Base-by-base conservation (phyloP, 805 yeast species). In the Candida hungchunana region DNA sequence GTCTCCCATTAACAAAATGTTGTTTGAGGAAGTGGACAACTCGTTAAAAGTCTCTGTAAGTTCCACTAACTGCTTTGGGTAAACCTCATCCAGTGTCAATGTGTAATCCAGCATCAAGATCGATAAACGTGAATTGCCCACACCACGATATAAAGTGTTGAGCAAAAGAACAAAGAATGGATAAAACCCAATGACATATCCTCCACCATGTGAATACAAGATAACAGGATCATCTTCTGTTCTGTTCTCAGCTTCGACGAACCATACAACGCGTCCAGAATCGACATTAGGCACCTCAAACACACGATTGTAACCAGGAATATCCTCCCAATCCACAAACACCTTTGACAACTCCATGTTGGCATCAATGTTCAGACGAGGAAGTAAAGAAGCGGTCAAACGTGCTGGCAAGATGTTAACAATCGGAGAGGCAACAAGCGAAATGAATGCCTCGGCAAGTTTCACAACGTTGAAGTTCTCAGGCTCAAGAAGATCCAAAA, bases 21-120 rank as follows among this genome's bases (percentile, higher is more conserved):
- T 38, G 33, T 44, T 36, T 3, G 37, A 38, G 3, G 42, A 22
- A 18, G 42, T 30, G 12, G 40, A 16, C 15, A 58, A 36, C 7
- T 40, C 39, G 23, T 47, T 40, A 35, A 43, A 53, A 19, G 49
- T 39, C 5, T 37, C 28, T 22, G 42, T 37, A n/a, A 45, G 42
- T 37, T 59, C 59, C n/a, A 37, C 18, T 18, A 57, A 34, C 39
- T 55, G 62, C 10, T 40, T 39, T n/a, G 63, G 62, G 39, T 36
- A 50, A 28, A 23, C 31, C 8, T 43, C 44, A 12, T 43, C 39
- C 2, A 58, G 49, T 3, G 55, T 30, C 13, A 56, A 34, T 0
- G 55, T 43, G 39, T 59, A 59, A 43, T 59, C 62, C 18, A 59
- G 37, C 2, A 47, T 36, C 16, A 59, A 33, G 5, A 54, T 36